Percentiles rank a stretch among this genome's conserved stretches.
Conservation (phyloP, 83 land plant genomes). For the Diphasiastrum complanatum region DNA sequence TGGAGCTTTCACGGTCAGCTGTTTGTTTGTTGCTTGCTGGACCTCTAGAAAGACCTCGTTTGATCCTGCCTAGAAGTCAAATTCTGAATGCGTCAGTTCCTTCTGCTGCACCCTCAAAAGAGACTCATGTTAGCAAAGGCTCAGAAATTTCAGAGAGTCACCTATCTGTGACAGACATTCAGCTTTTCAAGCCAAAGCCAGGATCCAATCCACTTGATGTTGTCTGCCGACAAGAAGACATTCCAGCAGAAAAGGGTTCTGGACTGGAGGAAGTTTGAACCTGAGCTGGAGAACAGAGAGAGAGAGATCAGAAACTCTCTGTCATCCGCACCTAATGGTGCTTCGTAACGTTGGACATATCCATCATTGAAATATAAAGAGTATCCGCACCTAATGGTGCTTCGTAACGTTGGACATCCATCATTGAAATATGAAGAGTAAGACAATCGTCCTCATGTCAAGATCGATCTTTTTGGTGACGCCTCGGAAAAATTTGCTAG, state of each 20-base stretch:
- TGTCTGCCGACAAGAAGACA: background rate
- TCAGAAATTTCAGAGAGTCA: background rate
- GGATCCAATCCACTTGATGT: background rate
- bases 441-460: background rate
- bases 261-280: background rate
- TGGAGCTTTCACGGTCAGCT: too few relatives aligned
- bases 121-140: background rate
- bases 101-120: background rate
- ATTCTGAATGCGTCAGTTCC: background rate
- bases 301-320: background rate
- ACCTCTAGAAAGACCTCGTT: slow-evolving; percentile 4
- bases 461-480: slow-evolving; percentile 11
- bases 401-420: background rate
- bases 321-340: background rate
- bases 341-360: background rate
- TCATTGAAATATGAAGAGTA: background rate
- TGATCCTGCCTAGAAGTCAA: background rate
- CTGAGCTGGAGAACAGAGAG: background rate
- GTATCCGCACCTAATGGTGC: background rate
- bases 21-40: too few relatives aligned
- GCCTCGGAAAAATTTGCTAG: slow-evolving; percentile 4
- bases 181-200: background rate
- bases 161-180: background rate
- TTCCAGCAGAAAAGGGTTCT: background rate
- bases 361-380: background rate